Evolutionary conservation across 2,329 filamentous ascomycete species (phyloP), one percentile per base, ranked within the genome.

Genomic region (Arachnomyces sp.): DNA sequence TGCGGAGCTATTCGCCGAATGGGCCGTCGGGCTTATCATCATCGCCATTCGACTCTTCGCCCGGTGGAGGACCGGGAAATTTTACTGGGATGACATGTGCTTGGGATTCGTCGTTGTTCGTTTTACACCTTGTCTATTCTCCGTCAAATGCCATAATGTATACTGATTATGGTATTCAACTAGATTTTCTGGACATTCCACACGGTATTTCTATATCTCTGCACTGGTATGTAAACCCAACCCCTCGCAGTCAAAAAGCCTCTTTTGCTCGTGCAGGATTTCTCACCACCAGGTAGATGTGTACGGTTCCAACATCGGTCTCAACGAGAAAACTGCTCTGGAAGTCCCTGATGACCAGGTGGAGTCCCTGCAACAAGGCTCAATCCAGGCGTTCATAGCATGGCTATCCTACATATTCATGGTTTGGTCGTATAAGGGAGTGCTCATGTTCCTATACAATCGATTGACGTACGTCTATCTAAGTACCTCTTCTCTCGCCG

Each of bases 401-500:
- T 61, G 59, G 59, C 54, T 59, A 35, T 60, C 52, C 51, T 61
- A 61, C 38, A 54, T 61, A 18, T 52, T 45, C 31, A 50, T 57
- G 38, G 52, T 60, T 3, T 61, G 57, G 57, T 52, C 43, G 17
- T 37, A 59, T 14, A 60, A 61, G 34, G 54, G 49, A 2, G 52
- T 61, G 11, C 42, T 61, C 5, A 44, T 60, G 11, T 53, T 51
- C 30, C 49, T 61, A 4, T 61, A 58, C 38, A 50, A 52, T 44
- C 56, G 54, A 38, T 42, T 57, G 32, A 54, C 52, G 52, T 54
- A 45, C 12, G 51, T 47, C 28, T 18, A 28, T 12, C n/a, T n/a
- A n/a, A n/a, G n/a, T n/a, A n/a, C n/a, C n/a, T n/a, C n/a, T n/a
- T n/a, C n/a, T n/a, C n/a, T n/a, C n/a, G n/a, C n/a, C n/a, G n/a